These are phyloP conservation scores for Ottelia alismoides DNA, from an alignment of 106 monocot genomes.

Conservation along the genomic window DNA sequence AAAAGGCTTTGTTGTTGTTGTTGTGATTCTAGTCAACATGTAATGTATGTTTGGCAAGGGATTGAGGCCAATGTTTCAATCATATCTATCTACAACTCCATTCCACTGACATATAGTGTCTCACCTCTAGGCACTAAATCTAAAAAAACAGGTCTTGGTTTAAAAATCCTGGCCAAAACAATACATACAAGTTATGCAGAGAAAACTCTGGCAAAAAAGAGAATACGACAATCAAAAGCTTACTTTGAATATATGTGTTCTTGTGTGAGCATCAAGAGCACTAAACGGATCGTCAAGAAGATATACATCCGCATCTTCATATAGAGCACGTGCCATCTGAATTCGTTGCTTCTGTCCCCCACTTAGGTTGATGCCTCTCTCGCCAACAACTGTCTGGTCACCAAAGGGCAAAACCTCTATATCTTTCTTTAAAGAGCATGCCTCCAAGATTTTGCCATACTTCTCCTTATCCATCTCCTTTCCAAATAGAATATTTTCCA, in stretches of 20 bases:
- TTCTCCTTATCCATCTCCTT: slow-evolving; percentile 60
- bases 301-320: slow-evolving; percentile 81
- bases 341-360: slow-evolving; percentile 96
- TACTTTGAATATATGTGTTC: slow-evolving; percentile 91
- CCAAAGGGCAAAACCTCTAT: slow-evolving; percentile 82
- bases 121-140: too few species aligned
- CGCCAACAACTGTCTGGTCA: slow-evolving; percentile 83
- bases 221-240: too few species aligned
- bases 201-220: too few species aligned
- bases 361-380: slow-evolving; percentile 92
- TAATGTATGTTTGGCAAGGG: too few species aligned
- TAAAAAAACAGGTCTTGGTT: too few species aligned
- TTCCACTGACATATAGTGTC: too few species aligned
- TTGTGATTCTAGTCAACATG: too few species aligned
- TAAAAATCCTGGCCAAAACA: too few species aligned
- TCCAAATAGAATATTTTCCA: slow-evolving; percentile 85
- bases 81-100: too few species aligned
- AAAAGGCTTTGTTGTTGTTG: too few species aligned
- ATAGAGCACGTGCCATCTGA: slow-evolving; percentile 87
- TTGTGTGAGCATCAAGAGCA: slow-evolving; percentile 92
- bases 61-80: too few species aligned
- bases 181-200: too few species aligned
- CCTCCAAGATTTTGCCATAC: slow-evolving; percentile 56
- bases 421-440: slow-evolving; percentile 80
- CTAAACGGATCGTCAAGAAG: slow-evolving; percentile 95